phyloP scores from a whole-genome alignment of 805 yeast genomes.

The Saccharomycopsis sp. region DNA sequence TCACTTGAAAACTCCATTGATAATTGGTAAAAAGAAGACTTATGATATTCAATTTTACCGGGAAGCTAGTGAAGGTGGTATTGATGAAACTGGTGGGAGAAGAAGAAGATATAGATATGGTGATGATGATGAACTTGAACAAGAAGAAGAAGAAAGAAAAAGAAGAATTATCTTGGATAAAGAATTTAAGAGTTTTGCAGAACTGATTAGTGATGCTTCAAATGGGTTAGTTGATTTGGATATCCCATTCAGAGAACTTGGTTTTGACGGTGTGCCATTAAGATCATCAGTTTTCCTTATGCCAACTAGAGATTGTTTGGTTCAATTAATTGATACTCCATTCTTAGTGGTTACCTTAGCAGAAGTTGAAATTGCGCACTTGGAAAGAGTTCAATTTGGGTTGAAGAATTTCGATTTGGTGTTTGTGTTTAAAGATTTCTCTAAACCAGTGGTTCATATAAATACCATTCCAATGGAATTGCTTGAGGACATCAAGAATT shows the following conservation, averaged over 20 bases:
- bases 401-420: slow-evolving; percentile 93
- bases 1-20: slow-evolving; percentile 85
- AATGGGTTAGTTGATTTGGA: slow-evolving; percentile 82
- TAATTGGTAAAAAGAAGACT: slow-evolving; percentile 94
- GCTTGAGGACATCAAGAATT: slow-evolving; percentile 86
- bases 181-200: slow-evolving; percentile 86
- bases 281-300: slow-evolving; percentile 90
- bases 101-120: slow-evolving; percentile 84
- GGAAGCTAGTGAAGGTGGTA: slow-evolving; percentile 92
- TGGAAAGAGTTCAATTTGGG: slow-evolving; percentile 97
- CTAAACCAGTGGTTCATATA: slow-evolving; percentile 80
- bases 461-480: slow-evolving; percentile 92
- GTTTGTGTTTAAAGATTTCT: slow-evolving; percentile 90
- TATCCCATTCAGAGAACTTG: slow-evolving; percentile 90
- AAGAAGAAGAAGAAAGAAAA: slow-evolving; percentile 96
- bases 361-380: slow-evolving; percentile 89
- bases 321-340: slow-evolving; percentile 92
- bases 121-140: slow-evolving; percentile 97
- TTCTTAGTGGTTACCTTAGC: slow-evolving; percentile 84
- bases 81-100: slow-evolving; percentile 95
- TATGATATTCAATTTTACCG: slow-evolving; percentile 93
- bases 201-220: slow-evolving; percentile 82
- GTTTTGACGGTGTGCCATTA: slow-evolving; percentile 96
- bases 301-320: slow-evolving; percentile 95
- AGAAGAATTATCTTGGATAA: slow-evolving; percentile 85